Conservation (phyloP, 495 filamentous ascomycete genomes). For the Talaromyces stipitatus region DNA sequence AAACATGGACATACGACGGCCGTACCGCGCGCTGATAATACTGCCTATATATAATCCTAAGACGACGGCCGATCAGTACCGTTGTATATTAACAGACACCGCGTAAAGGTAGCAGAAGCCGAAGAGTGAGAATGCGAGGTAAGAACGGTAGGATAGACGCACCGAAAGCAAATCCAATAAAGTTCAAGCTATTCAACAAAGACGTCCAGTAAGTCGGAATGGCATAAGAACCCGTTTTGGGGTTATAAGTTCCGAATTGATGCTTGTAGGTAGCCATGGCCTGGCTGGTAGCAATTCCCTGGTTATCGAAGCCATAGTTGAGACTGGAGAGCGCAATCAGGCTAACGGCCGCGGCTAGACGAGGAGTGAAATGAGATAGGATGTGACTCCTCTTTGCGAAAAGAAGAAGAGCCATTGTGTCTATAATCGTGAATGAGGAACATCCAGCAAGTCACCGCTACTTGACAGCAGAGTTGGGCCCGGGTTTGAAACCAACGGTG, state of each 20-base stretch:
- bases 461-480: neutral
- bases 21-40: constrained; percentile 21
- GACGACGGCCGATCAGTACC: neutral
- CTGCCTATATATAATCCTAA: constrained; percentile 20
- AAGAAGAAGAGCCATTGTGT: neutral
- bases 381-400: neutral
- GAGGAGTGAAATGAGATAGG: constrained; percentile 5
- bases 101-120: neutral
- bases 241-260: constrained; percentile 20
- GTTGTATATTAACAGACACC: too few species aligned
- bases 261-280: constrained; percentile 19
- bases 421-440: neutral
- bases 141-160: neutral
- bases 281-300: constrained; percentile 18
- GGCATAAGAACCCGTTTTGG: constrained; percentile 10
- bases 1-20: constrained; percentile 26
- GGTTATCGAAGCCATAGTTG: constrained; percentile 26
- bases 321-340: constrained; percentile 21
- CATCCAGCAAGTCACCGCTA: neutral
- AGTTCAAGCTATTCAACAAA: constrained; percentile 22
- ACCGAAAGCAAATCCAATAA: constrained; percentile 22
- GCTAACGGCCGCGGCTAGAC: constrained; percentile 1
- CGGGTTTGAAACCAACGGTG: neutral
- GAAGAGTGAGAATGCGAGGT: neutral
- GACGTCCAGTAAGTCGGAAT: constrained; percentile 19